phyloP scores from a whole-genome alignment of 2,329 filamentous ascomycete species.

The Podosphaera fusca region DNA sequence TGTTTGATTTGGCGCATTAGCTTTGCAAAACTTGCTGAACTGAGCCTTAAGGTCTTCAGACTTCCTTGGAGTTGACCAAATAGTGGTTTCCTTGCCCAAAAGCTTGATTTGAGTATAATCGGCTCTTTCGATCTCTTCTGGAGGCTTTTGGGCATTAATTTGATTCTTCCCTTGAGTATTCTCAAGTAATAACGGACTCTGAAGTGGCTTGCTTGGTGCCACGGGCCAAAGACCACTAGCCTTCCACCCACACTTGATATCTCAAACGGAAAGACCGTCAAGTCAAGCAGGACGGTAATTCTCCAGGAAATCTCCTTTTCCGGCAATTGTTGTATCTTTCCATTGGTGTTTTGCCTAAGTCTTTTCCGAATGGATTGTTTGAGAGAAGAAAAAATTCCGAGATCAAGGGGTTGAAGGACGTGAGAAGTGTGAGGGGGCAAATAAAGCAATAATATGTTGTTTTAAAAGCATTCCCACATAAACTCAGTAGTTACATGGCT shows the following conservation, averaged over 20 bases:
- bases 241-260: background rate
- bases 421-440: constrained; percentile 9
- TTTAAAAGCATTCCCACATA: background rate
- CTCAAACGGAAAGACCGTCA: no score
- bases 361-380: constrained; percentile 8
- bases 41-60: background rate
- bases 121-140: background rate
- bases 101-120: background rate
- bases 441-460: background rate
- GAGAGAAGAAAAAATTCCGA: constrained; percentile 10
- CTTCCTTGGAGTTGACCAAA: no score
- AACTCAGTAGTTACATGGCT: background rate
- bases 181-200: background rate
- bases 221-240: background rate
- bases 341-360: no score
- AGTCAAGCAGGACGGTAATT: no score
- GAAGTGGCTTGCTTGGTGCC: background rate
- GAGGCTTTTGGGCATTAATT: background rate
- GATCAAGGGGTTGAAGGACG: constrained; percentile 13
- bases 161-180: no score
- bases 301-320: background rate
- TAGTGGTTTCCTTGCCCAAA: background rate
- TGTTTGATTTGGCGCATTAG: background rate
- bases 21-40: background rate
- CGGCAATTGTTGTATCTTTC: background rate